phyloP scores from a whole-genome alignment of 306 rosid species.

The Lathyrus tuberosus region DNA sequence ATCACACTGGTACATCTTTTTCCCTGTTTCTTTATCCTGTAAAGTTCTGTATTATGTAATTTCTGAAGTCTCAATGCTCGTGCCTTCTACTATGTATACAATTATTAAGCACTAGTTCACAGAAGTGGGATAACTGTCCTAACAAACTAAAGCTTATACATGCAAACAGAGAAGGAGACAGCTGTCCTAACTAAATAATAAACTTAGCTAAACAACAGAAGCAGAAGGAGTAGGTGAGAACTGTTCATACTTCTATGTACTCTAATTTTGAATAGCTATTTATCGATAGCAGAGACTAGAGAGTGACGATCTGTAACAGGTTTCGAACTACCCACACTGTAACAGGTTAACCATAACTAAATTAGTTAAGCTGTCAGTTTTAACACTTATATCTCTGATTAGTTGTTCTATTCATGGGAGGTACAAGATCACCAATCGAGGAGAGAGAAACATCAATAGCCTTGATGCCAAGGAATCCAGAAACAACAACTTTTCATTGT shows the following conservation, averaged over 20 bases:
- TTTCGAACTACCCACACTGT: background rate
- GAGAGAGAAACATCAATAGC: background rate
- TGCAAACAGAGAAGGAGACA: background rate
- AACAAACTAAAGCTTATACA: background rate
- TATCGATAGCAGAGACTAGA: background rate
- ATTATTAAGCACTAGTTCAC: background rate
- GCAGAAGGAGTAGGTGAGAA: background rate
- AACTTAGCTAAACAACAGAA: background rate
- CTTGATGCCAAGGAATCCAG: background rate
- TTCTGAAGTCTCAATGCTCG: background rate
- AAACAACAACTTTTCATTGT: too few species aligned
- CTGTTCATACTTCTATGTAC: background rate
- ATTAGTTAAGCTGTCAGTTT: background rate
- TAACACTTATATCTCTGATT: background rate
- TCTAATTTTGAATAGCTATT: background rate
- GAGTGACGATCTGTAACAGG: background rate
- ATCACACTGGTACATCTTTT: slow-evolving; percentile 50
- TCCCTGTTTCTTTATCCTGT: slow-evolving; percentile 23
- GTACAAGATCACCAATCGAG: background rate
- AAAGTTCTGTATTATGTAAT: background rate
- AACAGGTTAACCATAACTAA: background rate
- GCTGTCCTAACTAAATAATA: background rate
- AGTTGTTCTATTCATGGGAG: background rate
- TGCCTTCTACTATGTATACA: background rate
- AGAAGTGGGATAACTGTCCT: background rate